Conservation (phyloP, 2,329 filamentous ascomycete species). For the Hypoxylon sp. region DNA sequence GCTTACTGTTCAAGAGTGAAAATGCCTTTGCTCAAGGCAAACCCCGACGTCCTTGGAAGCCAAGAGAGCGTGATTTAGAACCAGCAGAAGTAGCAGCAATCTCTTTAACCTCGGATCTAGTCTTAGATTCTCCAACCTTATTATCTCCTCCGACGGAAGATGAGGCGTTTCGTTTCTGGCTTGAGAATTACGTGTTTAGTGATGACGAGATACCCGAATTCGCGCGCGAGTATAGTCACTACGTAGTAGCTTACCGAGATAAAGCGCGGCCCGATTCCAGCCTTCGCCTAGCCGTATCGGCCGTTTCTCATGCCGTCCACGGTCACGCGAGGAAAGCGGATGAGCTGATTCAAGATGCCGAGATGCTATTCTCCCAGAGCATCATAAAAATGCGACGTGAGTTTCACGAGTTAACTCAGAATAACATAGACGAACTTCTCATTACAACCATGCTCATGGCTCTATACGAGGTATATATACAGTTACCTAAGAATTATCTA, state of each 20-base stretch:
- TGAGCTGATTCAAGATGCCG: conserved; percentile 16
- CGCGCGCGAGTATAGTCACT: conserved; percentile 21
- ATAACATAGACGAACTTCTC: conserved; percentile 33
- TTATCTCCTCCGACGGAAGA: conserved; percentile 1
- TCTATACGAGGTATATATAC: conserved; percentile 25
- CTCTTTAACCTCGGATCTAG: background rate
- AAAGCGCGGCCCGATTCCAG: conserved; percentile 21
- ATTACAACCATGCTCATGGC: conserved; percentile 34
- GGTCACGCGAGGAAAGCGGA: conserved; percentile 21
- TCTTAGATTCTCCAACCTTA: background rate
- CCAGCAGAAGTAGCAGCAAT: background rate
- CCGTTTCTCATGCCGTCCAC: conserved; percentile 22
- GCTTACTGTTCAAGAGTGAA: conserved; percentile 32
- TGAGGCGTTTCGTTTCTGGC: conserved; percentile 26
- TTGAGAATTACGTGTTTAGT: conserved; percentile 24
- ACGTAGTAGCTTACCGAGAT: conserved; percentile 14
- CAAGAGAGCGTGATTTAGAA: conserved; percentile 13
- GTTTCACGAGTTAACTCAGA: conserved; percentile 14
- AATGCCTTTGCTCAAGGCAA: conserved; percentile 37
- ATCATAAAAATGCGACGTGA: conserved; percentile 11
- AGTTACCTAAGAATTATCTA: background rate
- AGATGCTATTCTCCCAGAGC: conserved; percentile 19
- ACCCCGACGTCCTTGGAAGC: conserved; percentile 32
- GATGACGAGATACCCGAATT: conserved; percentile 32
- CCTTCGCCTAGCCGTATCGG: conserved; percentile 21